Percentiles rank a stretch among this genome's conserved stretches.
phyloP scores from a whole-genome alignment of 2,329 filamentous ascomycete species.

The Colletotrichum musae region DNA sequence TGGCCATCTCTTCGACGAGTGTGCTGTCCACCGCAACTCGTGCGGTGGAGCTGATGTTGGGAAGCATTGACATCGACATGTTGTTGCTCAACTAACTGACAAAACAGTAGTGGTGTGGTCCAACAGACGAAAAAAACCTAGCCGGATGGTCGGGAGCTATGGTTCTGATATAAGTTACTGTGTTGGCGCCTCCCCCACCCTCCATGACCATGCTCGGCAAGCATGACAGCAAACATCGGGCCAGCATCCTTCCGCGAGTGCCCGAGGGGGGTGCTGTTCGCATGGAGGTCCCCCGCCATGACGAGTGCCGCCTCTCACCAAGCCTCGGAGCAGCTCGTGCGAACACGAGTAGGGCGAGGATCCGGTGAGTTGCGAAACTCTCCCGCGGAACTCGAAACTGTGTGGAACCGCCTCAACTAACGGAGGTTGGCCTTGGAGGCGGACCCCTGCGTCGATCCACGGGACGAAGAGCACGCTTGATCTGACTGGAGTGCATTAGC shows the following conservation, averaged over 20 bases:
- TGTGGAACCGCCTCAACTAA: conserved; percentile 20
- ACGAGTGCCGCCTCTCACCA: not conserved
- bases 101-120: not conserved
- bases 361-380: conserved; percentile 12
- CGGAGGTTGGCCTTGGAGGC: not conserved
- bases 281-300: conserved; percentile 16
- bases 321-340: not conserved
- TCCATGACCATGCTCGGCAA: not conserved
- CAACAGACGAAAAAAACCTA: not conserved
- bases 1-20: conserved; percentile 13
- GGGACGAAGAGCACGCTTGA: conserved; percentile 10
- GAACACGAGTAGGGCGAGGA: conserved; percentile 2
- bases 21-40: conserved; percentile 7
- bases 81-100: not conserved
- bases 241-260: not conserved
- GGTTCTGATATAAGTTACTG: conserved; percentile 20
- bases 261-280: not conserved
- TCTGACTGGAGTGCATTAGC: not conserved
- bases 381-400: conserved; percentile 24
- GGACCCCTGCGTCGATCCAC: conserved; percentile 12
- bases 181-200: not conserved
- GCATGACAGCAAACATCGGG: conserved; percentile 5
- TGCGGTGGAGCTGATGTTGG: conserved; percentile 23
- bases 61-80: conserved; percentile 23
- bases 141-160: not conserved